These are phyloP conservation scores for Heliamphora pulchella DNA, from an alignment of 179 eudicot species.

Conservation along the genomic window DNA sequence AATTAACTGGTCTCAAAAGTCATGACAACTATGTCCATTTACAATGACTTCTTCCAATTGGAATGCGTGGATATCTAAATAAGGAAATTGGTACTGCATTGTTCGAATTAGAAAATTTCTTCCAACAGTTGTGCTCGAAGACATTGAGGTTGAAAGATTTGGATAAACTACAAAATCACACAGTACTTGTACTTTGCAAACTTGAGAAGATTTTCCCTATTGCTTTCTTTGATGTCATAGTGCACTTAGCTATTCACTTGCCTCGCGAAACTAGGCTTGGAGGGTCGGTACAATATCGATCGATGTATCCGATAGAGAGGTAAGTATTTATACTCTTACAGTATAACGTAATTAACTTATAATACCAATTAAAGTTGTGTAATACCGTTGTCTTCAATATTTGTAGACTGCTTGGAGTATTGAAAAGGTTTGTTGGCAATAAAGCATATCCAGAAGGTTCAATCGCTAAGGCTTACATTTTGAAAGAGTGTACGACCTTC, in stretches of 20 bases:
- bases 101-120: too few species aligned
- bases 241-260: constrained; percentile 23
- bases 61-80: too few species aligned
- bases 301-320: constrained; percentile 26
- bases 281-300: constrained; percentile 16
- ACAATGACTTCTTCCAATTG: too few species aligned
- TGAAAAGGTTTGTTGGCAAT: constrained; percentile 19
- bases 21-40: too few species aligned
- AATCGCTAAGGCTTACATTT: constrained; percentile 18
- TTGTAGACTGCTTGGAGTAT: constrained; percentile 5
- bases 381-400: background rate
- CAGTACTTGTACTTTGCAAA: constrained; percentile 20
- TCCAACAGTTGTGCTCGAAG: background rate
- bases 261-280: constrained; percentile 19
- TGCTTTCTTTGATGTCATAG: constrained; percentile 30
- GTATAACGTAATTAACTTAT: background rate
- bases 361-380: background rate
- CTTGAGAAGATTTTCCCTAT: constrained; percentile 27
- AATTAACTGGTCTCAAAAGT: too few species aligned
- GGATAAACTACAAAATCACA: constrained; percentile 10
- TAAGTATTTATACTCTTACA: background rate
- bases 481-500: constrained; percentile 15
- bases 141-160: background rate
- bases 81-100: too few species aligned
- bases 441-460: constrained; percentile 22